Conservation (phyloP, 2,329 filamentous ascomycete genomes). For the Lasiodiplodia citricola region DNA sequence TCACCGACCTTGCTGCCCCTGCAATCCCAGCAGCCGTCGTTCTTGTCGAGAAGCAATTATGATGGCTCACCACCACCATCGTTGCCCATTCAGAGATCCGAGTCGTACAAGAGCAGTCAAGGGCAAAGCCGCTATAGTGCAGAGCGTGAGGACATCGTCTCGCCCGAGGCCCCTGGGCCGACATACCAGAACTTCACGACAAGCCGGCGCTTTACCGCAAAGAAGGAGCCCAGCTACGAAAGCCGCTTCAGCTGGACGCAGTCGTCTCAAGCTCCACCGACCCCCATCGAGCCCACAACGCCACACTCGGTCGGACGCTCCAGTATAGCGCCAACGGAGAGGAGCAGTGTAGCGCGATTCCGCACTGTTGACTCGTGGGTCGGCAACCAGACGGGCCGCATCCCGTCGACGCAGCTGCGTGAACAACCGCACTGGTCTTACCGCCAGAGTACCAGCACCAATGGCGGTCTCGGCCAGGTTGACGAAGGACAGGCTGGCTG, state of each 20-base stretch:
- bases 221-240: conserved; percentile 19
- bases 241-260: conserved; percentile 48
- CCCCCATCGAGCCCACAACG: conserved; percentile 42
- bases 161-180: conserved; percentile 39
- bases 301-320: conserved; percentile 36
- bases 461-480: conserved; percentile 18
- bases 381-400: conserved; percentile 44
- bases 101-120: conserved; percentile 30
- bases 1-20: conserved; percentile 11
- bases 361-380: conserved; percentile 50
- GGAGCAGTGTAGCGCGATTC: conserved; percentile 45
- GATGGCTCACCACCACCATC: conserved; percentile 35
- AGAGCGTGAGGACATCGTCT: conserved; percentile 11
- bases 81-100: conserved; percentile 34
- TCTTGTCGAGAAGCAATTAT: conserved; percentile 35
- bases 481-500: conserved; percentile 7
- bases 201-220: conserved; percentile 33
- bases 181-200: conserved; percentile 46
- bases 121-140: conserved; percentile 4
- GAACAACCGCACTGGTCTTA: conserved; percentile 33
- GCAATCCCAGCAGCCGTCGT: conserved; percentile 32
- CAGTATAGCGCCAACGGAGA: conserved; percentile 39
- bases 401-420: conserved; percentile 43
- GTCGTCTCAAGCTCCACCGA: conserved; percentile 43
- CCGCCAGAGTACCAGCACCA: conserved; percentile 20